These are phyloP conservation scores for Aspergillus candidus DNA, from an alignment of 2,329 filamentous ascomycete species.

Conservation along the genomic window DNA sequence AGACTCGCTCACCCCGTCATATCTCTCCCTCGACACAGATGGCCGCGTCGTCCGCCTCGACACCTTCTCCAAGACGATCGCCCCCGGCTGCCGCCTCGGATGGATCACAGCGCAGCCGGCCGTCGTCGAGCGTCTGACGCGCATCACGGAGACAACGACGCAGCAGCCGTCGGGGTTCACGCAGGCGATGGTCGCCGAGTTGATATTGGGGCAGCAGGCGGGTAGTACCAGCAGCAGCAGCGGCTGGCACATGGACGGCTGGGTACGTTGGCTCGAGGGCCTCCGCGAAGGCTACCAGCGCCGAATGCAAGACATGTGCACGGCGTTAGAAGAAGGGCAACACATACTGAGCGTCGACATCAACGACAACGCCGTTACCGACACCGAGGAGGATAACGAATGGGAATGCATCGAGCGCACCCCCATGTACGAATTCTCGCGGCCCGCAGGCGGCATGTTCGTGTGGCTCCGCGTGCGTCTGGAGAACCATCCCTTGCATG, in stretches of 20 bases:
- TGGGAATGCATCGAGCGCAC: constrained; percentile 73
- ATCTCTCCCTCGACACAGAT: constrained; percentile 72
- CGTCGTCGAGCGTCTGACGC: constrained; percentile 65
- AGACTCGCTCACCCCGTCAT: constrained; percentile 77
- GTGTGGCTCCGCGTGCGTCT: constrained; percentile 73
- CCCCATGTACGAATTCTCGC: constrained; percentile 67
- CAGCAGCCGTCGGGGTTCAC: constrained; percentile 87
- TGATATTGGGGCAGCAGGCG: constrained; percentile 62
- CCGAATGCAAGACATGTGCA: constrained; percentile 75
- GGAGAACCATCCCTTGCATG: constrained; percentile 64
- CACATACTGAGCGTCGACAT: constrained; percentile 58
- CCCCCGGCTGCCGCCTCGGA: constrained; percentile 80
- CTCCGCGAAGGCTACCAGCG: constrained; percentile 77
- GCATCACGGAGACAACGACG: constrained; percentile 70
- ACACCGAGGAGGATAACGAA: constrained; percentile 45
- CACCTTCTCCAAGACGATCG: constrained; percentile 90
- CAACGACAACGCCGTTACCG: constrained; percentile 26
- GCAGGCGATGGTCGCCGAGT: constrained; percentile 62
- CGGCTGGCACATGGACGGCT: constrained; percentile 76
- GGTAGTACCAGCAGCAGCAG: constrained; percentile 48
- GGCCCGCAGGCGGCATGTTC: constrained; percentile 88
- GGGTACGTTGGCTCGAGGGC: constrained; percentile 85
- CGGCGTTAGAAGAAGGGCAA: constrained; percentile 62
- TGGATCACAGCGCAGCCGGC: constrained; percentile 84
- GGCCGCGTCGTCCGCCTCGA: constrained; percentile 85